phyloP scores from a whole-genome alignment of 345 rosid genomes.

The Anacardium occidentale region DNA sequence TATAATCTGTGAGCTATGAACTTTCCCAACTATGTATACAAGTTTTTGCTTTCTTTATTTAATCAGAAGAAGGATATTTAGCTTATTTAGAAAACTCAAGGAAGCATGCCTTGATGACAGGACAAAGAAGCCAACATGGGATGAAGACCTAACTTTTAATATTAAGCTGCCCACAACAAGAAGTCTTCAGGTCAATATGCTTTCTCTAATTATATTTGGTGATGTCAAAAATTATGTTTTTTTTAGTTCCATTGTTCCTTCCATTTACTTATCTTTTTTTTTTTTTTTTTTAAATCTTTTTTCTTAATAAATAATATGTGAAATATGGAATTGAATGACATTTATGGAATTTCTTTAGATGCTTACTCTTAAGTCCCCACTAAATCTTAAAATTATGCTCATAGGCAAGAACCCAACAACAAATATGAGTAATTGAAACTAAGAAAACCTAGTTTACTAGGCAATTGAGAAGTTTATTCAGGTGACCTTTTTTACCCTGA shows the following conservation, averaged over 20 bases:
- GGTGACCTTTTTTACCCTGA: background rate
- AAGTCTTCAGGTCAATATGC: constrained; percentile 62
- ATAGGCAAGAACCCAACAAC: background rate
- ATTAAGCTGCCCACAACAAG: constrained; percentile 53
- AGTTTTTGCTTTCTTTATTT: background rate
- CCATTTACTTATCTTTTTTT: background rate
- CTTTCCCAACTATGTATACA: background rate
- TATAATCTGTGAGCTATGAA: background rate
- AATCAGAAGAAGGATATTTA: background rate
- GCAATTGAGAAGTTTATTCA: background rate
- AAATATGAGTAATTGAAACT: background rate
- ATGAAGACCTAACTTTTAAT: constrained; percentile 68
- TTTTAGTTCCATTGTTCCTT: background rate
- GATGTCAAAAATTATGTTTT: background rate
- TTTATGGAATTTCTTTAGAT: background rate
- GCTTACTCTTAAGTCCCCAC: background rate
- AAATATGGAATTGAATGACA: background rate
- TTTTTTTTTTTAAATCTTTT: background rate
- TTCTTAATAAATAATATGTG: background rate
- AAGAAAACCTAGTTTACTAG: background rate
- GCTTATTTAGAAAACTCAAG: background rate
- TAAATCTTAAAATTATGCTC: background rate
- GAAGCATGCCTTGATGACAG: constrained; percentile 37
- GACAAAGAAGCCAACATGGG: constrained; percentile 83
- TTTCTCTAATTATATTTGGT: constrained; percentile 12